Base-by-base conservation (phyloP, 2,329 filamentous ascomycete species). In the Ceratocystis ficicola region DNA sequence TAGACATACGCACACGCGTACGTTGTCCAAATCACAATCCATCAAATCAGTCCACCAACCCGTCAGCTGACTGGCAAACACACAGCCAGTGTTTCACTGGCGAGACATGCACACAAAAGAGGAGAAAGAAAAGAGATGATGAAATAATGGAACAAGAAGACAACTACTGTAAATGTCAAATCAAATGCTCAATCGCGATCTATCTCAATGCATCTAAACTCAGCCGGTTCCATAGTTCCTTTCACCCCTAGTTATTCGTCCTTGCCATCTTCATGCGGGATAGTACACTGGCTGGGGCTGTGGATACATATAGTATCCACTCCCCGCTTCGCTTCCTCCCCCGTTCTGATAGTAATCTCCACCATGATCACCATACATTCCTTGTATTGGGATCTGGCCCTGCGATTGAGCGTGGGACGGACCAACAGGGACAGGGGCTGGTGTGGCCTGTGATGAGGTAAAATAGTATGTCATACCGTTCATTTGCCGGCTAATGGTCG, bases 401-500 rank as follows among this genome's bases (percentile, higher is more conserved):
- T 28, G 15, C 7, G 55, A 30, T 17, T 25, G 22, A 55, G 20
- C 20, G 15, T 12, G 52, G 12, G 52, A 15, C 22, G 52, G 22
- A 17, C 25, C 20, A 46, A 22, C 48, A 20, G 62, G 15, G 12
- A 15, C 62, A 8, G 62, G 61, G n/a, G 44, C 44, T 5, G 25
- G 1, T n/a, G 25, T 15, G 2, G 20, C 7, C 15, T 63, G 44
- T 7, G 44, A n/a, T 25, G 61, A 32, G 36, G 41, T 41, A 71
- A 91, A 92, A 74, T 96, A 99, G 75, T 95, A 97, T 0, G 96
- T 91, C 83, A 95, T 97, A 68, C 94, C 94, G 70, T 96, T 95
- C 69, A 87, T 86, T 77, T 97, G 93, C 74, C 96, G 92, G 0
- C 90, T 90, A 61, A 87, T 82, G 52, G 63, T 63, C 25, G 30